phyloP scores from a whole-genome alignment of 2,329 filamentous ascomycete genomes.

The Nigrospora oryzae region DNA sequence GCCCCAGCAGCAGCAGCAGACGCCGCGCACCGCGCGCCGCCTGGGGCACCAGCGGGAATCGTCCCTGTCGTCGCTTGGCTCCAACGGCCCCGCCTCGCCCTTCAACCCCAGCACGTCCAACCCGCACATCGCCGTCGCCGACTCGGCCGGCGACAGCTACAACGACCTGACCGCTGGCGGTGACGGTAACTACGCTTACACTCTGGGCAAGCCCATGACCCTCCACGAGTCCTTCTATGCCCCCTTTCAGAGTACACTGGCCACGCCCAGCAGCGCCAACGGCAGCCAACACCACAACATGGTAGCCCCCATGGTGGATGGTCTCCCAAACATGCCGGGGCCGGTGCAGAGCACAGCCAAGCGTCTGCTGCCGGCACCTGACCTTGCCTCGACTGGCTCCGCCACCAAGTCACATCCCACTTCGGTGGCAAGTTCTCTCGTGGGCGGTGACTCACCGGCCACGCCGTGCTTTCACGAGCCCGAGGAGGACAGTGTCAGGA shows the following conservation, averaged over 20 bases:
- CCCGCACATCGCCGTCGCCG: constrained; percentile 48
- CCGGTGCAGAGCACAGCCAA: constrained; percentile 27
- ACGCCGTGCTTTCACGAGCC: constrained; percentile 44
- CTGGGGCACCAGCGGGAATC: constrained; percentile 50
- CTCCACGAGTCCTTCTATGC: constrained; percentile 27
- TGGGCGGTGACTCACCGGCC: constrained; percentile 49
- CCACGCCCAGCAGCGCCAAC: constrained; percentile 16
- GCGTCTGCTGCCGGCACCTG: constrained; percentile 35
- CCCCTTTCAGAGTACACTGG: constrained; percentile 16
- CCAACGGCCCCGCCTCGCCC: constrained; percentile 51
- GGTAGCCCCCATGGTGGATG: constrained; percentile 23
- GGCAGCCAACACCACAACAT: constrained; percentile 26
- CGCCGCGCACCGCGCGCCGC: constrained; percentile 19
- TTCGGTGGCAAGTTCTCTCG: constrained; percentile 49
- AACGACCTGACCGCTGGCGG: constrained; percentile 29
- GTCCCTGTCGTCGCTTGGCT: constrained; percentile 52
- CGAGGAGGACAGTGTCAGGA: constrained; percentile 32
- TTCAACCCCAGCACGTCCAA: constrained; percentile 46
- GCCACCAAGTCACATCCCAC: constrained; percentile 38
- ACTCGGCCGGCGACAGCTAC: constrained; percentile 36
- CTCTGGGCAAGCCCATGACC: constrained; percentile 36
- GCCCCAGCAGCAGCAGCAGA: constrained; percentile 12
- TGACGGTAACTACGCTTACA: constrained; percentile 34
- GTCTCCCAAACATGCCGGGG: constrained; percentile 16
- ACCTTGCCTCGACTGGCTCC: constrained; percentile 27